A percentile compares a stretch with the other conserved stretches of the same genome.
These are phyloP conservation scores for Penicillium sp. DNA, from an alignment of 2,329 filamentous ascomycete genomes.

Conservation along the genomic window DNA sequence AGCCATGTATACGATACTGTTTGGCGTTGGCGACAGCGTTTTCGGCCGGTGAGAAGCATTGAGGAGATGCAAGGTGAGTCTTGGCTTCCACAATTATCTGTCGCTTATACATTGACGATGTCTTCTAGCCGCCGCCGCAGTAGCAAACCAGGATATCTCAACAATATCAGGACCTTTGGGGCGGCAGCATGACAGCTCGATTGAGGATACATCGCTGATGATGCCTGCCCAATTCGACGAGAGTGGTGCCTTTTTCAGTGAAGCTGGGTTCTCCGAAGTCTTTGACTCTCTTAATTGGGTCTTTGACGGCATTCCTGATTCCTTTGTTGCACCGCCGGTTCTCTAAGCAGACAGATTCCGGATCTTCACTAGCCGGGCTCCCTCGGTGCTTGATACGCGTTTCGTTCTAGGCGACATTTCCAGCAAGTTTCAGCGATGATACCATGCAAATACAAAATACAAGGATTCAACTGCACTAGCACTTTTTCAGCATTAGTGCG, in stretches of 20 bases:
- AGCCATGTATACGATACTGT: constrained; percentile 61
- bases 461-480: background rate
- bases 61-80: constrained; percentile 61
- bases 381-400: background rate
- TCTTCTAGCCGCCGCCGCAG: constrained; percentile 17
- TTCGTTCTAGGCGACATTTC: background rate
- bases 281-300: constrained; percentile 93
- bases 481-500: background rate
- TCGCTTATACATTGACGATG: background rate
- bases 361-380: background rate
- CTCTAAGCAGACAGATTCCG: constrained; percentile 16
- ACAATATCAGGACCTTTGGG: constrained; percentile 22
- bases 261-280: constrained; percentile 59
- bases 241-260: constrained; percentile 34
- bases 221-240: constrained; percentile 35
- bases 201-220: constrained; percentile 30
- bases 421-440: constrained; percentile 7
- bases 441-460: constrained; percentile 9
- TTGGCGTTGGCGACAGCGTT: constrained; percentile 60
- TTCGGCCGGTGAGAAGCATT: constrained; percentile 57
- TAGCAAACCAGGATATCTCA: constrained; percentile 36
- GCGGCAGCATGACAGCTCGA: constrained; percentile 28
- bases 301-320: constrained; percentile 74
- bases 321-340: constrained; percentile 34
- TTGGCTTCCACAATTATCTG: background rate